Base-by-base conservation (phyloP, 805 yeast species). In the Geotrichum ghanense region DNA sequence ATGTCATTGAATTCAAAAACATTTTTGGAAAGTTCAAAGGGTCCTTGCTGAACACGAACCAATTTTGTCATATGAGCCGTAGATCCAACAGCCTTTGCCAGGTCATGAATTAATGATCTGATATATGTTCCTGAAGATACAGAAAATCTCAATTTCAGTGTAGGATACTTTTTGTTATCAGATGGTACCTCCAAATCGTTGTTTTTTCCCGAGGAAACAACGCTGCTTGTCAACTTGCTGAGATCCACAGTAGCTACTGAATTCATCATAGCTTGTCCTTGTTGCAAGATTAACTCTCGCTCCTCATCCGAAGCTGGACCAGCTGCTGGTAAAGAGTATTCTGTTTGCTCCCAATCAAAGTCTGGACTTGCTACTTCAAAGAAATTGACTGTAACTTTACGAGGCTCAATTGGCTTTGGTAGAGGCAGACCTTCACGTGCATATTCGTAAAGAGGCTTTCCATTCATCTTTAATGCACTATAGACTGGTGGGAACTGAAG, bases 81-180 rank as follows among this genome's bases (percentile, higher is more conserved):
- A 0, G 89, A 78, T 16, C 82, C 80, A 59, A 89, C 66, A 0
- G 90, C 83, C 50, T 83, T 75, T 1, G 95, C 97, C 41, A 85
- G 70, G 58, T 92, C 99, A 64, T 95, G 86, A 43, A 92, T 72
- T 46, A 92, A 67, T 2, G 96, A 83, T 53, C 99, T 74, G 43
- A 92, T 88, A 57, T 92, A 92, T 0, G 97, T 92, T 1, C 99
- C 99, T 0, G 97, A 87, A 1, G 95, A 83, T 0, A 90, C 98
- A 27, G 76, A 73, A 3, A 94, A 76, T 14, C 73, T 74, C 53
- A 92, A 76, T 55, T 83, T 89, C 22, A 90, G 56, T 43, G 82
- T 55, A 1, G 67, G 67, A 7, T 58, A 31, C 37, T 31, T 31
- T 31, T 31, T 5, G 17, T 31, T n/a, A 6, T 31, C 37, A 57